Evolutionary conservation across 768 basidiomycete species (phyloP).

Genomic region (Rubroboletus pulcherrimus): DNA sequence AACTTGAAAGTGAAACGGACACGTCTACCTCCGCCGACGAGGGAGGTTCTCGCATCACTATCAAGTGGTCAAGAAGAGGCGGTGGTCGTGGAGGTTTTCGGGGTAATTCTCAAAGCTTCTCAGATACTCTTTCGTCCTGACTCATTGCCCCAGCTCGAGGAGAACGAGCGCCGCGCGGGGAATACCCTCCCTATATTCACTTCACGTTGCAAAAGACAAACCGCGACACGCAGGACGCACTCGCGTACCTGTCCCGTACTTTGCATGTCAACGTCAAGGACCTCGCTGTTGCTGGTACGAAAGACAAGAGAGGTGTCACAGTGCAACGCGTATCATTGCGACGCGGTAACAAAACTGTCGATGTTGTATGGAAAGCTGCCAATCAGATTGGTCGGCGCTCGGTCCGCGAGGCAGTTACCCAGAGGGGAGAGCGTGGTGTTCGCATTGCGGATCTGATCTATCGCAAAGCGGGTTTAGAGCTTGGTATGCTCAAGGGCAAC

Average conservation of each 20-base stretch:
- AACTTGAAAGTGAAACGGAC: slow-evolving; percentile 82
- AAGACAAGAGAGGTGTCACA: slow-evolving; percentile 97
- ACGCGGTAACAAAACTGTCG: slow-evolving; percentile 71
- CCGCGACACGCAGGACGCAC: slow-evolving; percentile 93
- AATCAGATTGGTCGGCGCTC: slow-evolving; percentile 66
- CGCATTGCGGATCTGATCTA: slow-evolving; percentile 88
- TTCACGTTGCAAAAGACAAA: slow-evolving; percentile 98
- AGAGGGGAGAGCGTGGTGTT: slow-evolving; percentile 86
- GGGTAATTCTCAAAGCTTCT: slow-evolving; percentile 13
- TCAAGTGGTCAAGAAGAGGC: slow-evolving; percentile 69
- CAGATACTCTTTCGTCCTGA: neutral
- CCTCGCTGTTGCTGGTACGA: slow-evolving; percentile 89
- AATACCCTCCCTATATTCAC: slow-evolving; percentile 85
- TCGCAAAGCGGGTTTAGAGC: slow-evolving; percentile 73
- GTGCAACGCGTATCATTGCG: slow-evolving; percentile 85
- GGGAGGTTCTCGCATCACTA: slow-evolving; percentile 70
- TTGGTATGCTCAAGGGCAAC: slow-evolving; percentile 97
- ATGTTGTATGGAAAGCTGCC: slow-evolving; percentile 79
- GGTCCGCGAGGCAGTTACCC: slow-evolving; percentile 52
- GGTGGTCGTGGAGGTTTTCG: slow-evolving; percentile 44
- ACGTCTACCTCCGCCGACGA: slow-evolving; percentile 44
- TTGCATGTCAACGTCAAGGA: slow-evolving; percentile 79
- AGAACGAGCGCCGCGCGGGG: slow-evolving; percentile 53
- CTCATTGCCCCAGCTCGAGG: slow-evolving; percentile 24
- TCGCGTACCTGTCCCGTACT: slow-evolving; percentile 71